These are phyloP conservation scores for Aspergillus ostianus DNA, from an alignment of 495 filamentous ascomycete genomes.

Conservation along the genomic window DNA sequence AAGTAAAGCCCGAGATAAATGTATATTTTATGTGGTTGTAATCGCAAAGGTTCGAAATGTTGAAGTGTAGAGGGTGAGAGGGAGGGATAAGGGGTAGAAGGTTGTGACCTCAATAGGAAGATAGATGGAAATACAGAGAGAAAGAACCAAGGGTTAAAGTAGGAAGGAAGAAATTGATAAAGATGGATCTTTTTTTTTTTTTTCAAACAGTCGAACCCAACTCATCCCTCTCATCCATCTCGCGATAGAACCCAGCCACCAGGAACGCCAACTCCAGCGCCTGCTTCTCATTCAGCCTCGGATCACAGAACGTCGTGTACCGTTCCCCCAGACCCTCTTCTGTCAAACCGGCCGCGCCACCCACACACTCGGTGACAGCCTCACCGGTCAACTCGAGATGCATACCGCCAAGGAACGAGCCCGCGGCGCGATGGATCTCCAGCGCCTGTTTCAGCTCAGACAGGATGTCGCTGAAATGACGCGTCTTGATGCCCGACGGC, in stretches of 20 bases:
- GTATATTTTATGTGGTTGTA: too few species aligned
- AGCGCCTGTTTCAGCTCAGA: conserved; percentile 77
- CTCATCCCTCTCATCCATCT: conserved; percentile 28
- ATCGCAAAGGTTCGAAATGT: too few species aligned
- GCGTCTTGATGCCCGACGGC: conserved; percentile 73
- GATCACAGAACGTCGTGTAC: conserved; percentile 95
- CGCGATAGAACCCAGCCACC: conserved; percentile 79
- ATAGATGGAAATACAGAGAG: too few species aligned
- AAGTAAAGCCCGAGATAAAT: too few species aligned
- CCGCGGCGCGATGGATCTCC: conserved; percentile 75
- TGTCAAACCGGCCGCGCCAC: conserved; percentile 80
- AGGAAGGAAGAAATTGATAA: too few species aligned
- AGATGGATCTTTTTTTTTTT: too few species aligned
- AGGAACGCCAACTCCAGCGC: conserved; percentile 92
- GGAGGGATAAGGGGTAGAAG: too few species aligned
- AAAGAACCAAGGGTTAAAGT: too few species aligned
- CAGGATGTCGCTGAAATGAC: conserved; percentile 82
- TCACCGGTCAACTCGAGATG: conserved; percentile 95
- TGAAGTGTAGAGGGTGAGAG: too few species aligned
- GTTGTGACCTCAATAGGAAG: too few species aligned
- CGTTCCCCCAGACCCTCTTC: conserved; percentile 84
- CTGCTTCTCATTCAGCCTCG: conserved; percentile 94
- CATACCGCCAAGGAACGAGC: conserved; percentile 86
- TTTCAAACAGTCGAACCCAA: neutral
- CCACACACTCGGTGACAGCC: conserved; percentile 92